These are phyloP conservation scores for Tricholoma hemisulphureum DNA, from an alignment of 768 basidiomycete genomes.

Conservation along the genomic window DNA sequence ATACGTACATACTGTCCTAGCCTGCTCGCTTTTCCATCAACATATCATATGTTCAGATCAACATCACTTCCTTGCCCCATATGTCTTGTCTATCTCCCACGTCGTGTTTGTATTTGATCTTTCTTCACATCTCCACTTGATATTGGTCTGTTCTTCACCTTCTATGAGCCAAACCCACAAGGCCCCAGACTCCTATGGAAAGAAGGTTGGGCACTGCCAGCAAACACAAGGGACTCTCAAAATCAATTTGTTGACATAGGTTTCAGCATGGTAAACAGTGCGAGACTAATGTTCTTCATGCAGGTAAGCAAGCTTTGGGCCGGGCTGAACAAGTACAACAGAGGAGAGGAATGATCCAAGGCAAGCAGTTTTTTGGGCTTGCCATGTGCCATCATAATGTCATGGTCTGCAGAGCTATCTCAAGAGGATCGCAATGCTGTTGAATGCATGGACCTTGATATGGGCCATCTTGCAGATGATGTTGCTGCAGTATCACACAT, in stretches of 20 bases:
- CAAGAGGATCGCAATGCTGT: slow-evolving; percentile 4
- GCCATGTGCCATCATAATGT: background rate
- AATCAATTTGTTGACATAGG: background rate
- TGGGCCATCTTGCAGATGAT: slow-evolving; percentile 5
- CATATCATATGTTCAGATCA: background rate
- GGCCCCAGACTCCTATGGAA: background rate
- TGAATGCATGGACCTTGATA: slow-evolving; percentile 8
- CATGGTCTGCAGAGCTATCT: background rate
- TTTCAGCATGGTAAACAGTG: slow-evolving; percentile 1
- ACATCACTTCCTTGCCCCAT: background rate
- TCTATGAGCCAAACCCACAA: background rate
- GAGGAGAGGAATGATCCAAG: slow-evolving; percentile 4
- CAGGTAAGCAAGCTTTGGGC: slow-evolving; percentile 6
- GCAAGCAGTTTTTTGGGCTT: background rate
- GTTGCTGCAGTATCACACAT: slow-evolving; percentile 8
- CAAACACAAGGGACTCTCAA: background rate
- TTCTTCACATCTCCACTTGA: background rate
- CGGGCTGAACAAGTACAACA: background rate
- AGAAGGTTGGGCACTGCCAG: slow-evolving; percentile 1
- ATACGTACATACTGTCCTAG: background rate
- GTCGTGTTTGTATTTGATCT: background rate
- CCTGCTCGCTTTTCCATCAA: background rate
- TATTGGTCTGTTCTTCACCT: background rate
- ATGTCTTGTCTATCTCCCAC: background rate
- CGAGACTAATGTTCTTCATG: background rate